Evolutionary conservation across 805 yeast species (phyloP), one percentile per base, ranked within the genome.

Genomic region (Candida bentonensis): DNA sequence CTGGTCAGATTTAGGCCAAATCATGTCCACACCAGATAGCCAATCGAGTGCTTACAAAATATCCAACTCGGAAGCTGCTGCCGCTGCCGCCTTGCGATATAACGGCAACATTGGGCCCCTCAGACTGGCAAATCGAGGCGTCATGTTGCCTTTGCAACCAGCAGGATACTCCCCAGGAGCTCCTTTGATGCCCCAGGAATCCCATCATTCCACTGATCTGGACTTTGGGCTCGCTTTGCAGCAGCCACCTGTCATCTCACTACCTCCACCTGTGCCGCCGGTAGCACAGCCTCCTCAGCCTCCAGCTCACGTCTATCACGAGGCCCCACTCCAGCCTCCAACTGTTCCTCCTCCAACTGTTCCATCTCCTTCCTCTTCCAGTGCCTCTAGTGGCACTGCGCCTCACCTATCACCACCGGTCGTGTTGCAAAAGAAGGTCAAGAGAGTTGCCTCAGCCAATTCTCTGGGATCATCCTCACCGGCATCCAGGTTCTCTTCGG

Each of bases 401-500:
- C 34, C 30, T 3, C 22, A 9, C 15, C 22, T 25, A 11, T 40
- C 42, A 15, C 30, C 42, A 11, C 23, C 22, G 33, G 26, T 9
- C n/a, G 15, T 25, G 23, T 39, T 30, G 27, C 27, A 4, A 15
- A 11, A 5, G 15, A 7, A n/a, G 25, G 27, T 21, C 39, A 41
- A 22, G 22, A 17, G 27, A 30, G 39, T 5, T 22, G 39, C 25
- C 17, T 17, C 39, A 7, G 15, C 39, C n/a, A 11, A 13, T 13
- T 17, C 17, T 17, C 23, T 17, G 20, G n/a, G n/a, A 15, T 51
- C 44, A 49, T 52, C 27, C 22, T 52, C 20, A 54, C 55, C 5
- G 48, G 49, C 11, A 52, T 40, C 55, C 5, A 53, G 52, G 41
- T 39, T 53, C n/a, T 22, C 51, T 9, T 52, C 56, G 7, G 58